A percentile compares a stretch with the other conserved stretches of the same genome.
phyloP scores from a whole-genome alignment of 2,329 filamentous ascomycete genomes.

The Lasiodiplodia citricola region DNA sequence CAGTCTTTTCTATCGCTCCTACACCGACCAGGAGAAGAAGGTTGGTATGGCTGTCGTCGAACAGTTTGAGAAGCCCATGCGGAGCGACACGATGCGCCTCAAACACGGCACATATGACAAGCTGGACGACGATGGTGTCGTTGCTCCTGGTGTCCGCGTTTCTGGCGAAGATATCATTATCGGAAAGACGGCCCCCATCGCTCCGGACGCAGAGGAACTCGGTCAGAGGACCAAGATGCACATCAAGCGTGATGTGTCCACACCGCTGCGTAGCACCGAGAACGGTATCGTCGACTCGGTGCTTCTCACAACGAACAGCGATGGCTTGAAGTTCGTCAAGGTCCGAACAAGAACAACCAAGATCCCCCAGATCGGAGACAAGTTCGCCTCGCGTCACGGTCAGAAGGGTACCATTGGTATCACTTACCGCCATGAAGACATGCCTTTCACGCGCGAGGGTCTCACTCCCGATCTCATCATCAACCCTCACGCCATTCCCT shows the following conservation, averaged over 20 bases:
- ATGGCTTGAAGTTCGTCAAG: conserved; percentile 95
- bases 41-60: conserved; percentile 93
- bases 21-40: conserved; percentile 96
- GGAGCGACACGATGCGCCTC: conserved; percentile 84
- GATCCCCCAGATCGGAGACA: conserved; percentile 97
- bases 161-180: conserved; percentile 99
- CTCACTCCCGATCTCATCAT: conserved; percentile 96
- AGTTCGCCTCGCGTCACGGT: conserved; percentile 98
- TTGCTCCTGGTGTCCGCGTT: conserved; percentile 90
- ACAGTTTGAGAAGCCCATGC: conserved; percentile 92
- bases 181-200: conserved; percentile 95
- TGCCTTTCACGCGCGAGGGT: conserved; percentile 95
- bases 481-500: conserved; percentile 99
- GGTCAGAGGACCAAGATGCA: conserved; percentile 90
- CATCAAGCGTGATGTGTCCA: conserved; percentile 93
- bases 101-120: conserved; percentile 98
- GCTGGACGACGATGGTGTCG: conserved; percentile 93
- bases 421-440: conserved; percentile 96
- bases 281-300: conserved; percentile 96
- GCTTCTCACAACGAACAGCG: conserved; percentile 89
- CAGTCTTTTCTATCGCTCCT: conserved; percentile 96
- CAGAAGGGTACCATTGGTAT: conserved; percentile 99
- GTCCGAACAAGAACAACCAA: conserved; percentile 97
- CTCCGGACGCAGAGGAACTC: conserved; percentile 89
- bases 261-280: conserved; percentile 91